A percentile compares a stretch with the other conserved stretches of the same genome.
Evolutionary conservation across 1,284 basidiomycete species (phyloP).

Genomic region (Flammula alnicola): DNA sequence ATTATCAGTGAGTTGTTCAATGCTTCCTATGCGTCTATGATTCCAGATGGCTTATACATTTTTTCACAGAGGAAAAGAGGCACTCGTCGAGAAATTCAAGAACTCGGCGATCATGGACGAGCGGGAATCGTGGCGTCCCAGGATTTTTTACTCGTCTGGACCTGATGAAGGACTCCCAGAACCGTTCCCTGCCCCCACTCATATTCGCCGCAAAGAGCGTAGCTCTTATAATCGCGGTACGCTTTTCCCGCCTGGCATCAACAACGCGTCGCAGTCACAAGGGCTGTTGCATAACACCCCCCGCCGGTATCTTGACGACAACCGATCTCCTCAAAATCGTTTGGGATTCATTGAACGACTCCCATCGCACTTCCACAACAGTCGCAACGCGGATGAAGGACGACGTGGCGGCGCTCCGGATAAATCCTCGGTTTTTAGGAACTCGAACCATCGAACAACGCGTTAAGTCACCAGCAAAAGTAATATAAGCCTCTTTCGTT

Average conservation of each 20-base stretch:
- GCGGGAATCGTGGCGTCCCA: constrained; percentile 78
- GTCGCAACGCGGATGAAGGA: not conserved
- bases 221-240: constrained; percentile 76
- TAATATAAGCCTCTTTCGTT: not conserved
- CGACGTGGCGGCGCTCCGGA: too few species aligned
- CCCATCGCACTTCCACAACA: not conserved
- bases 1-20: constrained; percentile 69
- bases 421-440: not conserved
- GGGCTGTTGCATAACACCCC: constrained; percentile 14
- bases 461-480: not conserved
- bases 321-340: not conserved
- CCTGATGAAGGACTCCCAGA: constrained; percentile 74
- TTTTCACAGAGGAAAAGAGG: constrained; percentile 75
- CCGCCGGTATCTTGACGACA: constrained; percentile 20
- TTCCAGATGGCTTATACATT: constrained; percentile 13
- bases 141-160: constrained; percentile 82
- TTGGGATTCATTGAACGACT: not conserved
- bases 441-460: constrained; percentile 1
- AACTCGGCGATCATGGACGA: constrained; percentile 87
- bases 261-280: constrained; percentile 8
- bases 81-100: constrained; percentile 85
- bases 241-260: constrained; percentile 57
- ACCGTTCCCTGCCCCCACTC: constrained; percentile 80
- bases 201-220: constrained; percentile 75
- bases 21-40: constrained; percentile 9